Base-by-base conservation (phyloP, 805 yeast genomes). In the Blastobotrys attinorum region DNA sequence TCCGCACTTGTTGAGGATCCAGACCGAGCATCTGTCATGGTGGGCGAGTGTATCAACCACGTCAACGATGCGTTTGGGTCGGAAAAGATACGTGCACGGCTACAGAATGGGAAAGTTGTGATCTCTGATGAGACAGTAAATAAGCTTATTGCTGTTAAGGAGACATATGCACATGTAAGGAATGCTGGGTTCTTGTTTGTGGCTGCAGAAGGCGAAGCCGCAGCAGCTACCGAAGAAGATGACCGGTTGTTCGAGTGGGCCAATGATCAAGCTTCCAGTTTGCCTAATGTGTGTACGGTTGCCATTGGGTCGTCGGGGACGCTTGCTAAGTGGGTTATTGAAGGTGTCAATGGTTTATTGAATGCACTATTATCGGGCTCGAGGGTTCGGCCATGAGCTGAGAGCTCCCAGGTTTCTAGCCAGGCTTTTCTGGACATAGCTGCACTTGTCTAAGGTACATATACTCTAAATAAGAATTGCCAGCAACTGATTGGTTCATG, bases 11-110 rank as follows among this genome's bases (percentile, higher is more conserved):
- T 47, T 8, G 48, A 40, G 21, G 78, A 75, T 36, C 66, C 70
- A 22, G 86, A 81, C 40, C 75, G 95, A 54, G 77, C 79, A 42
- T 62, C 73, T 23, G 71, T 80, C 38, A 72, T 81, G 16, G 75
- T 86, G 64, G 96, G 97, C 39, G 96, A 88, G 54, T 74, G 83
- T 45, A 79, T 89, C 38, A 80, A 89, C 20, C 88, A 87, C 60
- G 77, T 89, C 44, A 88, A 90, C 62, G 92, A 82, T 38, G 66
- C 81, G 25, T 83, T 77, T 58, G 72, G 74, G 13, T 75, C 72
- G 15, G 73, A 71, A 40, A 76, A 76, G 31, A 71, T 89, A 15
- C 95, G 87, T 62, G 96, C 96, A 2, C 77, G 82, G 25, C 67
- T 84, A 35, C 78, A 83, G 45, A 75, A 78, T 49, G 76, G 78